Evolutionary conservation across 2,329 filamentous ascomycete species (phyloP).

Genomic region (Botrytis squamosa): DNA sequence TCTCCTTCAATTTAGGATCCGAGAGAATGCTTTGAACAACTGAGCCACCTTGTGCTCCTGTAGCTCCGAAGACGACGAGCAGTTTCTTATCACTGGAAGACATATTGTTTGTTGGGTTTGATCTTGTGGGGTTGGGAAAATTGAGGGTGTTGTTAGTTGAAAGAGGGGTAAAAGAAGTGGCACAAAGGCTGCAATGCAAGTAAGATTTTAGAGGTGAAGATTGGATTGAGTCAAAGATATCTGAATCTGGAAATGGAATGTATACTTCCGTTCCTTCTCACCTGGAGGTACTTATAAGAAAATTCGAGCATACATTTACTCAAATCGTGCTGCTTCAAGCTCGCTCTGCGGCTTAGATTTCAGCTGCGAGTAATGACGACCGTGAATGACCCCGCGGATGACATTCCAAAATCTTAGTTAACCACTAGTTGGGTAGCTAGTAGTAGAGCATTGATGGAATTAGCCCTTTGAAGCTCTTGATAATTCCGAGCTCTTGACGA

Average conservation of each 20-base stretch:
- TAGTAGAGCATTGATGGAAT: not conserved
- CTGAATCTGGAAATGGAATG: not conserved
- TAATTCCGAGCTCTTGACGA: not conserved
- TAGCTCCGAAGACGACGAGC: slow-evolving; percentile 49
- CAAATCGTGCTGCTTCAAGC: not conserved
- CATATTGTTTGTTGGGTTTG: slow-evolving; percentile 25
- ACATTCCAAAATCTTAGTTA: not conserved
- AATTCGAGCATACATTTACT: not conserved
- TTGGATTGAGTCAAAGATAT: not conserved
- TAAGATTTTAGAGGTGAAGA: not conserved
- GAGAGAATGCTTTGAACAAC: slow-evolving; percentile 51
- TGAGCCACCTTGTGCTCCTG: slow-evolving; percentile 52
- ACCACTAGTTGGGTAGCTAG: not conserved
- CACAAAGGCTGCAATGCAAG: slow-evolving; percentile 4
- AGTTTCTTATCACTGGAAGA: slow-evolving; percentile 40
- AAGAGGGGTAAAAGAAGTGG: slow-evolving; percentile 7
- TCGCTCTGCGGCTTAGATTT: not conserved
- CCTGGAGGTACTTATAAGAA: not conserved
- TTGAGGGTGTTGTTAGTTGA: not conserved
- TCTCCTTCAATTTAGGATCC: slow-evolving; percentile 44
- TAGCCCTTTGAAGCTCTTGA: not conserved
- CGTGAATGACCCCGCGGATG: not conserved
- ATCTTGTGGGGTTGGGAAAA: not conserved
- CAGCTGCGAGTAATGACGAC: not conserved
- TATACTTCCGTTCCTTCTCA: not conserved